phyloP scores from a whole-genome alignment of 441 rosid species.

The Metrosideros polymorpha region DNA sequence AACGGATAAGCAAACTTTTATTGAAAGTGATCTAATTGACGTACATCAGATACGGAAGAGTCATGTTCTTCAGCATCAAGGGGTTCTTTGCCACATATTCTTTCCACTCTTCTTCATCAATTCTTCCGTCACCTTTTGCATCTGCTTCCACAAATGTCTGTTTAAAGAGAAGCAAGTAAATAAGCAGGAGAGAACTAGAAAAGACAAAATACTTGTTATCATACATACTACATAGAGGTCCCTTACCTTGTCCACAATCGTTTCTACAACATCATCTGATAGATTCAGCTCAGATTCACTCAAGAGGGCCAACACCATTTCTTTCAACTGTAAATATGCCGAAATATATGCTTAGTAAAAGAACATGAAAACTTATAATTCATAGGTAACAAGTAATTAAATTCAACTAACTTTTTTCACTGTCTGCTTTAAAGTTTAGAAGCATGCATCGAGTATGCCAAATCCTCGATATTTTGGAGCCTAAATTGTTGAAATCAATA shows the following conservation, averaged over 20 bases:
- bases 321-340: constrained; percentile 9
- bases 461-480: not conserved
- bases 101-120: constrained; percentile 22
- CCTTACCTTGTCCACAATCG: constrained; percentile 14
- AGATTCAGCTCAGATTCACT: constrained; percentile 12
- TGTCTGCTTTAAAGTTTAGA: not conserved
- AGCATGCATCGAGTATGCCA: not conserved
- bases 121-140: constrained; percentile 14
- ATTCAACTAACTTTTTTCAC: not conserved
- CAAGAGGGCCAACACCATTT: constrained; percentile 19
- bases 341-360: not conserved
- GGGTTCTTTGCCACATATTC: constrained; percentile 14
- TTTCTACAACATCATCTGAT: constrained; percentile 10
- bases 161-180: not conserved
- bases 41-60: constrained; percentile 17
- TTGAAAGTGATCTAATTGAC: not conserved
- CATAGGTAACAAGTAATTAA: not conserved
- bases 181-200: not conserved
- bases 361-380: not conserved
- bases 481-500: not conserved
- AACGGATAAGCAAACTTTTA: not conserved
- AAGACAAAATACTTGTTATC: not conserved
- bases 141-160: constrained; percentile 21
- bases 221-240: not conserved
- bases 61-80: constrained; percentile 18